Conservation (phyloP, 192 early-diverging fungal genomes). For the Coemansia javaensis region DNA sequence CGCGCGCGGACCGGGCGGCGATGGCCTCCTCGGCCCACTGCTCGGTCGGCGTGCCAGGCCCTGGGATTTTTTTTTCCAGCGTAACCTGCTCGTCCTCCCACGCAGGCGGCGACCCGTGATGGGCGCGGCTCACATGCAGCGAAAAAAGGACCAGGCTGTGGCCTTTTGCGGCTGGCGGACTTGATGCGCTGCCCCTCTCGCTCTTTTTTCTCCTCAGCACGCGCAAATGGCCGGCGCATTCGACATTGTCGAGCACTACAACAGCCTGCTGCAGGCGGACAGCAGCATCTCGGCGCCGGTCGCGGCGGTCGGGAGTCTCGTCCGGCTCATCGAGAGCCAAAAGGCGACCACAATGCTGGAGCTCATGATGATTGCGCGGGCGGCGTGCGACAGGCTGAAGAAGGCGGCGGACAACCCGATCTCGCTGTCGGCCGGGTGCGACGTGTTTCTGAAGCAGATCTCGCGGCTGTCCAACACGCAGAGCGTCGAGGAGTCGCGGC, state of each 20-base stretch:
- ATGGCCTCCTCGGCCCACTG: too few species aligned
- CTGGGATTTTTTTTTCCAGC: too few species aligned
- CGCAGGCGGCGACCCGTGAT: too few species aligned
- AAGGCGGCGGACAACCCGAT: conserved; percentile 66
- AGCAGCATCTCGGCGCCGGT: conserved; percentile 70
- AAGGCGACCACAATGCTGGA: conserved; percentile 82
- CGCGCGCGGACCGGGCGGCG: too few species aligned
- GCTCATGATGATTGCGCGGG: conserved; percentile 72
- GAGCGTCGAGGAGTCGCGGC: conserved; percentile 68
- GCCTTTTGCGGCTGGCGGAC: too few species aligned
- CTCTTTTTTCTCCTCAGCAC: too few species aligned
- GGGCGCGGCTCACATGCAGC: too few species aligned
- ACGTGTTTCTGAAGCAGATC: conserved; percentile 66
- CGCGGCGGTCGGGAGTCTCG: conserved; percentile 68
- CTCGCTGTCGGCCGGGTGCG: conserved; percentile 81
- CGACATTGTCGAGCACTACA: conserved; percentile 37
- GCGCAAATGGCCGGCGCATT: conserved; percentile 15
- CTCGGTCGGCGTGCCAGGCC: too few species aligned
- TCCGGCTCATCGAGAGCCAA: conserved; percentile 62
- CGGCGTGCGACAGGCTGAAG: conserved; percentile 63
- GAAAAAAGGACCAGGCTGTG: too few species aligned
- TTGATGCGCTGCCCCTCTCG: too few species aligned
- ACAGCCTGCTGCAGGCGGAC: conserved; percentile 19
- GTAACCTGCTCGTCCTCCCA: too few species aligned
- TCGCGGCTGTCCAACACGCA: conserved; percentile 31